phyloP scores from a whole-genome alignment of 352 stramenopile genomes.

The Pythium diclinum region DNA sequence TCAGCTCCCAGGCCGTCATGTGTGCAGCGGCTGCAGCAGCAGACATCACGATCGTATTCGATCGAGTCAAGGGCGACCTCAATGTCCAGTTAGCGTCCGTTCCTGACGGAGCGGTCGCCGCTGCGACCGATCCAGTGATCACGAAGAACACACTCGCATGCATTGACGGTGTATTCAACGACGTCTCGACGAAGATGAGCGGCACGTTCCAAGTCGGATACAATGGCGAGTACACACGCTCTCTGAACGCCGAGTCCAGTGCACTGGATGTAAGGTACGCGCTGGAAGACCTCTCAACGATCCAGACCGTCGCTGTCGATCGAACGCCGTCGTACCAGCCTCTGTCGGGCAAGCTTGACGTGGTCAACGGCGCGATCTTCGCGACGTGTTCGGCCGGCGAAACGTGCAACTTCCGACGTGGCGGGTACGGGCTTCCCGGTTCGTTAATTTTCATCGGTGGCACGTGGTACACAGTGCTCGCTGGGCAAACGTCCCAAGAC shows the following conservation, averaged over 20 bases:
- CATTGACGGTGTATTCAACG: constrained; percentile 60
- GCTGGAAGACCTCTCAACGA: constrained; percentile 55
- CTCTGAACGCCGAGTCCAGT: constrained; percentile 69
- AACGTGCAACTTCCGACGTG: constrained; percentile 49
- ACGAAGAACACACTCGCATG: constrained; percentile 32
- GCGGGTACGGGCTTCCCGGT: constrained; percentile 57
- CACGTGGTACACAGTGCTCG: constrained; percentile 68
- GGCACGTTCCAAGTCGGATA: constrained; percentile 80
- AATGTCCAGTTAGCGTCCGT: constrained; percentile 25
- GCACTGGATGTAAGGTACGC: constrained; percentile 60
- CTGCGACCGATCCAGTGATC: constrained; percentile 15
- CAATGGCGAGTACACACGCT: constrained; percentile 49
- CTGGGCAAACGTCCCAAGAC: constrained; percentile 36
- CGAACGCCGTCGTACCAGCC: constrained; percentile 45
- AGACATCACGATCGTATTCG: constrained; percentile 57
- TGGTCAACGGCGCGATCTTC: constrained; percentile 55
- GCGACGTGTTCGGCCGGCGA: constrained; percentile 47
- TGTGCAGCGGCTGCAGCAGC: constrained; percentile 31
- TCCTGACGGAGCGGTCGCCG: background rate
- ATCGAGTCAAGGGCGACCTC: constrained; percentile 60
- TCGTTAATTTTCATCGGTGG: constrained; percentile 53
- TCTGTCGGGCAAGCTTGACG: constrained; percentile 50
- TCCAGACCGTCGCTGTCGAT: constrained; percentile 50
- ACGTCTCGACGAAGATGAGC: constrained; percentile 54
- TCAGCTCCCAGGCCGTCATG: constrained; percentile 39